A percentile compares a stretch with the other conserved stretches of the same genome.
These are phyloP conservation scores for Mucor irregularis DNA, from an alignment of 371 early-diverging fungal genomes.

Conservation along the genomic window DNA sequence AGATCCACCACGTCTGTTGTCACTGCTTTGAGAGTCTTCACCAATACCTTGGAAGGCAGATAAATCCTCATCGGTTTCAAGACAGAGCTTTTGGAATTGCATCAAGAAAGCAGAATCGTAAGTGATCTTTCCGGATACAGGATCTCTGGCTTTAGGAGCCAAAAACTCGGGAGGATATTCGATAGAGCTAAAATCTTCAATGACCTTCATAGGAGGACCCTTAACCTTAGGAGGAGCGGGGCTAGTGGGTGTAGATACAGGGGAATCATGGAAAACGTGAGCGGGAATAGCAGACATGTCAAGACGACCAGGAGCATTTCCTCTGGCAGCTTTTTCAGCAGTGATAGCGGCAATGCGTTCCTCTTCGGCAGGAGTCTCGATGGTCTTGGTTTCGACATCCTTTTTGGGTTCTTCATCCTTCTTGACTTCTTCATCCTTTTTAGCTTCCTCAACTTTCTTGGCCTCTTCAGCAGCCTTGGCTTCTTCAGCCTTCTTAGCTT, in stretches of 20 bases:
- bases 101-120: constrained; percentile 79
- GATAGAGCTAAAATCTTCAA: constrained; percentile 37
- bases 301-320: constrained; percentile 31
- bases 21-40: constrained; percentile 46
- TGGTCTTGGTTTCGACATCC: constrained; percentile 9
- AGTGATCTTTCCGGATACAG: constrained; percentile 51
- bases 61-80: constrained; percentile 66
- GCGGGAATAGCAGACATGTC: constrained; percentile 37
- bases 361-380: constrained; percentile 23
- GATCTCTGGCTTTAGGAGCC: constrained; percentile 41
- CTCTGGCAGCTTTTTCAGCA: constrained; percentile 35
- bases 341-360: constrained; percentile 37
- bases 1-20: constrained; percentile 24
- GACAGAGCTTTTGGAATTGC: constrained; percentile 72
- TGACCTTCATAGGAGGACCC: constrained; percentile 30
- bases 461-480: constrained; percentile 17
- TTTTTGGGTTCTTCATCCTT: constrained; percentile 24
- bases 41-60: constrained; percentile 67
- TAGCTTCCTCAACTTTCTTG: constrained; percentile 18
- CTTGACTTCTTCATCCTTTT: constrained; percentile 18
- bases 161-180: constrained; percentile 47
- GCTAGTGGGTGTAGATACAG: constrained; percentile 18
- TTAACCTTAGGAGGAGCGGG: constrained; percentile 21
- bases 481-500: constrained; percentile 9
- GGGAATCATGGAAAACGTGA: constrained; percentile 22